Base-by-base conservation (phyloP, 106 monocot species). In the Acorus calamus region DNA sequence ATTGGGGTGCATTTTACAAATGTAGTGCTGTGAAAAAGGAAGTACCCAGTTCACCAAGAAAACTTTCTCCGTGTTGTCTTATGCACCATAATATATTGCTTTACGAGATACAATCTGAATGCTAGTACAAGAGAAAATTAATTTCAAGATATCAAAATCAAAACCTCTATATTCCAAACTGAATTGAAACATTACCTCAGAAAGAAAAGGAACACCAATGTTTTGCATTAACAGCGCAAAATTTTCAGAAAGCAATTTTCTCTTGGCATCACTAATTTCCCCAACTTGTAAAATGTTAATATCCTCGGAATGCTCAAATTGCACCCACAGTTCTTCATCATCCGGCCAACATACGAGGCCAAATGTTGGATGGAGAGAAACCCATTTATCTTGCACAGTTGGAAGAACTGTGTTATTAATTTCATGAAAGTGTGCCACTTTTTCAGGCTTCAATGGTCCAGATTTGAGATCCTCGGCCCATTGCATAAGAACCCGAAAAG, bases 311-410 rank as follows among this genome's bases (percentile, higher is more conserved):
- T 83, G 60, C 48, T 78, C 69, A 73, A 98, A 91, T 28, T 88
- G 82, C 45, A 75, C 65, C 61, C 72, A 81, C 60, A 92, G 66
- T 49, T 83, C 73, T 53, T 88, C 82, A 70, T 92, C 81, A 81
- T 98, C 98, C 53, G 77, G 81, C 98, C 98, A 98, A 60, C 85
- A 98, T 63, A 92, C 50, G 45, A 87, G 69, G 70, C 98, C 98
- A 79, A 80, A 92, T 46, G 80, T 85, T 58, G 80, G 69, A 64
- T 98, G 98, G 13, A 98, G 85, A 42, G 98, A 98, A 65, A 92
- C 91, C 98, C 98, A 98, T 75, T 77, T 98, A 74, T 85, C 88
- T 55, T 68, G 75, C 66, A 79, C 59, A 8, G 88, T 92, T 61
- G 98, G 98, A 62, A 98, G 75, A 4, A 98, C 71, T 55, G 72